Base-by-base conservation (phyloP, 257 asterid genomes). In the Gentiana straminea region DNA sequence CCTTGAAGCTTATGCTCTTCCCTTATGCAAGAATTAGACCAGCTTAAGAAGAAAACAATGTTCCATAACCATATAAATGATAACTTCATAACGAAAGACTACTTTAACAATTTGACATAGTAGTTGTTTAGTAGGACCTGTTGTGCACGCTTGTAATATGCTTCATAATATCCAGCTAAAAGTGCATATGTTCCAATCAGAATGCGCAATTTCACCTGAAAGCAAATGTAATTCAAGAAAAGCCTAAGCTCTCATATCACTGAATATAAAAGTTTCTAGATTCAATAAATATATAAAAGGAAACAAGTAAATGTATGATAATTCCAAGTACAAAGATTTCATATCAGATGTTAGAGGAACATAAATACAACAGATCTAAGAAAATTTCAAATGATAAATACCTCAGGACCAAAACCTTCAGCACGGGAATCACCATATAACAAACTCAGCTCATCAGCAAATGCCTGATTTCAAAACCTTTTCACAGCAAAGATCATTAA, bases 141-240 rank as follows among this genome's bases (percentile, higher is more conserved):
- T 64, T 83, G 95, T 33, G 99, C 99, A 49, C 91, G 86, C 79
- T 92, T 92, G 90, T 92, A 92, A 75, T 75, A 88, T 49, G 95
- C 99, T 78, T 92, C 97, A 72, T 88, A 92, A 69, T 92, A 92
- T 64, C 99, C 99, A 77, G 95, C 94, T 13, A 97, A 92, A 62
- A 92, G 94, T 46, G 95, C 99, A 75, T 92, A 92, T 61, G 99
- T 85, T 58, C 99, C 99, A 95, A 85, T 92, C 57, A 92, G 74
- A 65, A 88, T 85, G 74, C 99, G 82, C 89, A 86, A 80, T 71
- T 92, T 92, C 33, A 92, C 99, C 98, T 92, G 11, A 10, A 84
- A 24, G 24, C 35, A 58, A 2, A 11, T 33, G n/a, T n/a, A 11
- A 13, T 13, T 39, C 38, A 12, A 24, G 35, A 49, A 49, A 15